Conservation (phyloP, 2,329 filamentous ascomycete genomes). For the Beauveria sp. region DNA sequence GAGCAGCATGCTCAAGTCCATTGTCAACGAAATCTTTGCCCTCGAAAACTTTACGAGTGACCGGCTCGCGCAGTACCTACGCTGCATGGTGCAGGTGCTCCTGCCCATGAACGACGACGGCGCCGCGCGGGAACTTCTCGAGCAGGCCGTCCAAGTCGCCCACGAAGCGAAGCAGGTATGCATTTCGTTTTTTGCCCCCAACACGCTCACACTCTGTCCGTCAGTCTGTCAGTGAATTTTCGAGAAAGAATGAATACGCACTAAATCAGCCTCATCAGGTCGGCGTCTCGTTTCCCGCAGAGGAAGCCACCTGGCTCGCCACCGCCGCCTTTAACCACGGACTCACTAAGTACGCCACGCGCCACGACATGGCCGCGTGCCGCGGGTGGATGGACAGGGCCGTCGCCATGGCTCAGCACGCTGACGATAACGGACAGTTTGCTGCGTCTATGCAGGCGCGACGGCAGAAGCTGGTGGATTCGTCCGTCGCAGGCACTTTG, state of each 20-base stretch:
- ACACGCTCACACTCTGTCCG: no score
- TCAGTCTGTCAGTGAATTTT: no score
- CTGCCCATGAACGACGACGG: conserved; percentile 45
- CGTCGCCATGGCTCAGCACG: conserved; percentile 51
- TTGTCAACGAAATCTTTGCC: conserved; percentile 61
- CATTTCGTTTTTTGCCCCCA: background rate
- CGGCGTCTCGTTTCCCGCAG: conserved; percentile 48
- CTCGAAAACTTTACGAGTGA: conserved; percentile 46
- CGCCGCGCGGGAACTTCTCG: conserved; percentile 52
- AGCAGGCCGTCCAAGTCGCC: conserved; percentile 52
- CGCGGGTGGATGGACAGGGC: conserved; percentile 57
- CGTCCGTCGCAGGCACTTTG: background rate
- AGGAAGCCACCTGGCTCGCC: conserved; percentile 71
- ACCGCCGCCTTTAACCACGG: conserved; percentile 62
- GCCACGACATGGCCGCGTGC: conserved; percentile 43
- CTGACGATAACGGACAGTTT: conserved; percentile 45
- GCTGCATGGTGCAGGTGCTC: conserved; percentile 65
- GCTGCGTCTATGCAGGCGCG: conserved; percentile 36
- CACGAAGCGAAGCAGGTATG: conserved; percentile 41
- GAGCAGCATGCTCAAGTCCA: conserved; percentile 50
- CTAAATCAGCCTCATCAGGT: conserved; percentile 19
- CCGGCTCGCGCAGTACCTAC: conserved; percentile 67
- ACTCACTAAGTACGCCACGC: conserved; percentile 54
- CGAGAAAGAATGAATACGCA: no score
- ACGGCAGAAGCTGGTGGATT: conserved; percentile 31